A percentile compares a stretch with the other conserved stretches of the same genome.
Evolutionary conservation across 805 yeast genomes (phyloP).

Genomic region (Nakazawaea anatomiae): DNA sequence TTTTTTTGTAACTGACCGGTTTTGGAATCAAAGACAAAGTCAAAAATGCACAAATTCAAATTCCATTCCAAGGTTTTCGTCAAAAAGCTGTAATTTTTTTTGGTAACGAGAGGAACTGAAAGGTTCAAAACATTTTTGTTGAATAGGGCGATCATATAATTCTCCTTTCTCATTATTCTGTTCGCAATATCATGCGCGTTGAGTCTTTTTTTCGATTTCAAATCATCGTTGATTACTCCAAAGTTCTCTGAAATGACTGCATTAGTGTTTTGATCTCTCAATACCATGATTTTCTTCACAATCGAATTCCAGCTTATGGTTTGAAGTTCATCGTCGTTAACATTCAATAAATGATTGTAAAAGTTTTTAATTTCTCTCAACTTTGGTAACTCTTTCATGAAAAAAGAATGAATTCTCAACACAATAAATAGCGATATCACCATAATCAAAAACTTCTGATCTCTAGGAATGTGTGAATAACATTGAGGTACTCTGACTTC

Average conservation of each 20-base stretch:
- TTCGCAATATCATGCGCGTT: constrained; percentile 95
- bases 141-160: constrained; percentile 84
- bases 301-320: constrained; percentile 91
- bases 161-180: constrained; percentile 91
- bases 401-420: constrained; percentile 46
- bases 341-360: constrained; percentile 62
- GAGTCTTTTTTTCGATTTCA: constrained; percentile 65
- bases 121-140: constrained; percentile 72
- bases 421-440: constrained; percentile 49
- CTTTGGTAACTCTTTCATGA: constrained; percentile 54
- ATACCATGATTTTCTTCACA: constrained; percentile 63
- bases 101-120: constrained; percentile 45
- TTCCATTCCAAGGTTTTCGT: constrained; percentile 96
- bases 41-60: constrained; percentile 78
- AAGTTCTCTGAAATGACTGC: constrained; percentile 47
- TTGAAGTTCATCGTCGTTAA: constrained; percentile 78
- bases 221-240: constrained; percentile 36
- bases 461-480: constrained; percentile 35
- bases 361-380: constrained; percentile 72
- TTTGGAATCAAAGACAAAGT: constrained; percentile 70
- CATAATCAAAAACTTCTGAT: constrained; percentile 58
- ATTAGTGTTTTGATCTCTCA: constrained; percentile 82
- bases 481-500: constrained; percentile 45
- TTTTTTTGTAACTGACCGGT: constrained; percentile 74
- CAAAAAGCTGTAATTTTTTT: constrained; percentile 27